Percentiles rank a stretch among this genome's conserved stretches.
Evolutionary conservation across 306 rosid genomes (phyloP).

Genomic region (Benincasa hispida): DNA sequence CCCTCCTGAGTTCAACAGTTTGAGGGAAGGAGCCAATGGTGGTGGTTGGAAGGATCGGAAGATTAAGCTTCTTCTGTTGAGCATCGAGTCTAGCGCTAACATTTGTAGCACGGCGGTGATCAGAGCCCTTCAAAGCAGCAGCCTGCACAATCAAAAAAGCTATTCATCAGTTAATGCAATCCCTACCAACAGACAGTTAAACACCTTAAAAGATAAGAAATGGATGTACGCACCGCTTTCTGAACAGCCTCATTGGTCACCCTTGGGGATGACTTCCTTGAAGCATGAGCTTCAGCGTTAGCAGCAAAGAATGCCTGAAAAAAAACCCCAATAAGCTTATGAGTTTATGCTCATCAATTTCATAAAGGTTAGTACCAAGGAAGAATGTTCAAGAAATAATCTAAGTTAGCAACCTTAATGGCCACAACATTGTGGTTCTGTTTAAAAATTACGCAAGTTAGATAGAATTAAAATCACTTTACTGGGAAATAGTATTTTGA

Average conservation of each 20-base stretch:
- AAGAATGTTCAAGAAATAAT: background rate
- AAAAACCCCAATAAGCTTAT: constrained; percentile 10
- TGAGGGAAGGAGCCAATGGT: constrained; percentile 88
- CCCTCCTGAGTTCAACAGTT: constrained; percentile 60
- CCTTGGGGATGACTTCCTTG: constrained; percentile 72
- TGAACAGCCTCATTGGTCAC: constrained; percentile 75
- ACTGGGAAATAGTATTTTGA: background rate
- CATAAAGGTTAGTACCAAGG: background rate
- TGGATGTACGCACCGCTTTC: constrained; percentile 44
- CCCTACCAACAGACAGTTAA: background rate
- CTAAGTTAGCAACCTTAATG: background rate
- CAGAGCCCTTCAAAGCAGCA: constrained; percentile 65
- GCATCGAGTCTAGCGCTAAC: constrained; percentile 61
- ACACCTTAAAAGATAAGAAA: background rate
- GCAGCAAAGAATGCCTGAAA: constrained; percentile 57
- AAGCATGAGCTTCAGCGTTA: constrained; percentile 59
- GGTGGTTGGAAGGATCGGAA: constrained; percentile 78
- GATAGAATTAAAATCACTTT: background rate
- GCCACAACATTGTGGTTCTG: background rate
- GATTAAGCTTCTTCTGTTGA: constrained; percentile 71
- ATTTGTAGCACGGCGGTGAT: constrained; percentile 51
- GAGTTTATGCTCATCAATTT: background rate
- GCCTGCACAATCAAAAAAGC: constrained; percentile 33
- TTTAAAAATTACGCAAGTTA: too few relatives aligned
- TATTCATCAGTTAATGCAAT: constrained; percentile 7